Evolutionary conservation across 164 flowering plant genomes (phyloP), one percentile per base, ranked within the genome.

Genomic region (Cinnamomum micranthum): DNA sequence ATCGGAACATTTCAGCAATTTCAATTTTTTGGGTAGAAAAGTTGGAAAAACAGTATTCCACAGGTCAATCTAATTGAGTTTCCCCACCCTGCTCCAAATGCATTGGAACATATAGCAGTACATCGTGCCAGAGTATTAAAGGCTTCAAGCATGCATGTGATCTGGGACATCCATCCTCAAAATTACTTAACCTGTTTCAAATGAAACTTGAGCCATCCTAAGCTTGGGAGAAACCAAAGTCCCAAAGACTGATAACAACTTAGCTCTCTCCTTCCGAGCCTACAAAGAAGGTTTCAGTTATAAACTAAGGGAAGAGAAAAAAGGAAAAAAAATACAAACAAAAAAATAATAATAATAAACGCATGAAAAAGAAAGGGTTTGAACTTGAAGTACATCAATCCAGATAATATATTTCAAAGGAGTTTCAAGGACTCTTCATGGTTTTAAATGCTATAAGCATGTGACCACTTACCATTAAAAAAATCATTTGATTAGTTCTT

Each of bases 191-290:
- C 97, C 97, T 85, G 85, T 88, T 81, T 95, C 98, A 80, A 95
- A 95, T 72, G 98, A 91, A 65, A 81, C 72, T 74, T 92, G 98
- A 51, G 98, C 86, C 76, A 79, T 70, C 58, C 97, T 89, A 68
- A 92, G 94, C 88, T 91, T 94, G 41, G 98, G 97, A 70, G 97
- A 92, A 76, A 92, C 92, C 78, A 92, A 80, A 50, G 85, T 79
- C 72, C 98, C 98, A 84, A 92, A 95, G 74, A 92, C 83, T 28
- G 94, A 87, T 50, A 92, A 75, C 24, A 89, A 83, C 77, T 87
- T 92, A 2, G 82, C 69, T 68, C 97, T 86, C 80, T 88, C 89
- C 79, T 83, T 90, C 74, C 87, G 86, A 60, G 85, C 87, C 94
- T 94, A 71, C 2, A 74, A 69, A 67, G 60, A 20, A 11, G 17